These are phyloP conservation scores for Phialemonium atrogriseum DNA, from an alignment of 2,329 filamentous ascomycete species.

Conservation along the genomic window DNA sequence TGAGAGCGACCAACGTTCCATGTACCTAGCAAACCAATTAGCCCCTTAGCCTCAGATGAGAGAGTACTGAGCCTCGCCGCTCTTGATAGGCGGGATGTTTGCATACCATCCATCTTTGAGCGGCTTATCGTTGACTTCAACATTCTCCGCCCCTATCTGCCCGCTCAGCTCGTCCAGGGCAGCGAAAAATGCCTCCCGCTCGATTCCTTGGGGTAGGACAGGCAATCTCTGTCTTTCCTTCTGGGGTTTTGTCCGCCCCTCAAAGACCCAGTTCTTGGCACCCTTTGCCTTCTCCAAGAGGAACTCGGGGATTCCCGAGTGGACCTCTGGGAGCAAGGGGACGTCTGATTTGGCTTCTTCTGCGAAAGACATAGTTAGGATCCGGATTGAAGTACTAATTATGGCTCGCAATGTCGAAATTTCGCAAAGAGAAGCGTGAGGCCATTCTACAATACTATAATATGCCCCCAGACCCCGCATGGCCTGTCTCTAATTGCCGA, in stretches of 20 bases:
- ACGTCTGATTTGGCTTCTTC: conserved; percentile 19
- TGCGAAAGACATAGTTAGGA: conserved; percentile 11
- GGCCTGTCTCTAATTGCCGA: no score
- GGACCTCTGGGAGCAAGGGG: conserved; percentile 25
- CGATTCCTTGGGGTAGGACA: conserved; percentile 30
- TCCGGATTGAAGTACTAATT: no score
- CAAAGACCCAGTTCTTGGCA: conserved; percentile 24
- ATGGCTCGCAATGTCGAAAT: no score
- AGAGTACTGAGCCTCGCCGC: no score
- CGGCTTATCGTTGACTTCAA: conserved; percentile 31
- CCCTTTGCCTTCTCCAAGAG: conserved; percentile 26
- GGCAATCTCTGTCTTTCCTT: conserved; percentile 19
- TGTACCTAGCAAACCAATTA: no score
- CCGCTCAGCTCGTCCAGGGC: conserved; percentile 26
- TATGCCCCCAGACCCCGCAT: no score
- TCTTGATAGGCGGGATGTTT: no score
- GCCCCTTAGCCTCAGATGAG: no score
- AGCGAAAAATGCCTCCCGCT: conserved; percentile 12
- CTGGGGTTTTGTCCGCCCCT: conserved; percentile 22
- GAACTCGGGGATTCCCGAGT: conserved; percentile 29
- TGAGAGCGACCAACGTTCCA: conserved; percentile 9
- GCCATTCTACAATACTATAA: no score
- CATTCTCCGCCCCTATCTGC: conserved; percentile 25
- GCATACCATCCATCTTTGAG: conserved; percentile 31
- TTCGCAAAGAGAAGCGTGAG: no score